phyloP scores from a whole-genome alignment of 1,284 basidiomycete species.

The Clitocybe nebularis region DNA sequence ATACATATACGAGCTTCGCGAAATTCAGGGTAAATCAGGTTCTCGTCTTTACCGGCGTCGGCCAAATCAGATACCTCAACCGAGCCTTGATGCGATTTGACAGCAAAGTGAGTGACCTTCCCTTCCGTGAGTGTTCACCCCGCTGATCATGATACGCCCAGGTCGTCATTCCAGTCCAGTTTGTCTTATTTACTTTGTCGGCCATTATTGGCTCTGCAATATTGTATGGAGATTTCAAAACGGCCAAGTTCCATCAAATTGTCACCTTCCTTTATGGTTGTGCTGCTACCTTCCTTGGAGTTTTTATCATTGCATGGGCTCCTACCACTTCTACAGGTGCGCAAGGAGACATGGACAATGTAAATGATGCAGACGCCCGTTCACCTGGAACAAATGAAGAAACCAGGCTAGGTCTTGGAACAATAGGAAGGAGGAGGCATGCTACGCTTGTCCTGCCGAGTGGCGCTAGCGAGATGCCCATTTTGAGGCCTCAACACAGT shows the following conservation, averaged over 20 bases:
- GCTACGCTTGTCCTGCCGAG: conserved; percentile 43
- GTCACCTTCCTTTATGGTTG: conserved; percentile 87
- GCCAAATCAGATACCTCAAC: conserved; percentile 92
- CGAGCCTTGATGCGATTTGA: conserved; percentile 87
- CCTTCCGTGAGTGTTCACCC: neutral
- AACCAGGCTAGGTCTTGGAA: conserved; percentile 23
- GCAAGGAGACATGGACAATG: conserved; percentile 24
- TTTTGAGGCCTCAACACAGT: conserved; percentile 49
- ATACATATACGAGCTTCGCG: conserved; percentile 14
- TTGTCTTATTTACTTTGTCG: conserved; percentile 84
- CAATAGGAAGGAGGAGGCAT: conserved; percentile 32
- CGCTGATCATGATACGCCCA: conserved; percentile 25
- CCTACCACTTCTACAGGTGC: conserved; percentile 25
- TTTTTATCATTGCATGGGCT: conserved; percentile 76
- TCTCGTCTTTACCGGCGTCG: conserved; percentile 75
- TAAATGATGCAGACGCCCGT: conserved; percentile 18
- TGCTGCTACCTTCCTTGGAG: conserved; percentile 79
- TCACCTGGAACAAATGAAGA: conserved; percentile 24
- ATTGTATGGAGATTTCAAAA: conserved; percentile 89
- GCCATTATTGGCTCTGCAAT: conserved; percentile 92
- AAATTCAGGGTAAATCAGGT: conserved; percentile 39
- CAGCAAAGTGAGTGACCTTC: conserved; percentile 55
- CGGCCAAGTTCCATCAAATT: conserved; percentile 75
- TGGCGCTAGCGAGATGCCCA: conserved; percentile 38
- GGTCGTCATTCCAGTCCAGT: conserved; percentile 93